Conservation (phyloP, 106 monocot species). For the Hemerocallis citrina region DNA sequence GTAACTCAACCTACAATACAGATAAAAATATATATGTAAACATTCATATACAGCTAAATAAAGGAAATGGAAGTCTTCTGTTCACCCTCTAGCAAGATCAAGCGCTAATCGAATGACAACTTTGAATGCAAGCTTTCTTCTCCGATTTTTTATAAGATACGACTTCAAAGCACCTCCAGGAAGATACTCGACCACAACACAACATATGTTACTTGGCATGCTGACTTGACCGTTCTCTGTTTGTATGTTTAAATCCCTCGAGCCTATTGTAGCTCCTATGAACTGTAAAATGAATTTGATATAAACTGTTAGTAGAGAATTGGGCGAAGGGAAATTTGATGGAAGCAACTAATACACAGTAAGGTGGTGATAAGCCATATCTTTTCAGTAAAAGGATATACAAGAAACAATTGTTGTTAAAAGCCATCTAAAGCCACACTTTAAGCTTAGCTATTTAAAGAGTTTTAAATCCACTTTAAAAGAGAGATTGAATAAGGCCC, state of each 20-base stretch:
- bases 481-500: too few relatives aligned
- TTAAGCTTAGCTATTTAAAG: too few relatives aligned
- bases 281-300: slow-evolving; percentile 38
- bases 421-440: too few relatives aligned
- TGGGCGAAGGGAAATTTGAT: background rate
- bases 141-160: slow-evolving; percentile 77
- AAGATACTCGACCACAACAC: slow-evolving; percentile 91
- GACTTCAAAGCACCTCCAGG: slow-evolving; percentile 74
- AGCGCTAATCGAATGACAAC: slow-evolving; percentile 75
- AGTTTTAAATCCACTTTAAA: too few relatives aligned
- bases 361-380: background rate
- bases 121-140: slow-evolving; percentile 83
- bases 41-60: background rate
- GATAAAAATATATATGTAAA: background rate
- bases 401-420: too few relatives aligned
- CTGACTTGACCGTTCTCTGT: slow-evolving; percentile 65
- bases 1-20: slow-evolving; percentile 34
- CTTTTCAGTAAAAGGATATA: too few relatives aligned
- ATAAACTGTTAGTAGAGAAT: background rate
- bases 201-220: slow-evolving; percentile 75
- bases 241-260: slow-evolving; percentile 57
- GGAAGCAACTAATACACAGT: background rate
- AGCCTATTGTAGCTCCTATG: slow-evolving; percentile 75
- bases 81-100: slow-evolving; percentile 86
- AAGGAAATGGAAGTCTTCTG: background rate